Evolutionary conservation across 805 yeast species (phyloP).

Genomic region (Pichia insulana): DNA sequence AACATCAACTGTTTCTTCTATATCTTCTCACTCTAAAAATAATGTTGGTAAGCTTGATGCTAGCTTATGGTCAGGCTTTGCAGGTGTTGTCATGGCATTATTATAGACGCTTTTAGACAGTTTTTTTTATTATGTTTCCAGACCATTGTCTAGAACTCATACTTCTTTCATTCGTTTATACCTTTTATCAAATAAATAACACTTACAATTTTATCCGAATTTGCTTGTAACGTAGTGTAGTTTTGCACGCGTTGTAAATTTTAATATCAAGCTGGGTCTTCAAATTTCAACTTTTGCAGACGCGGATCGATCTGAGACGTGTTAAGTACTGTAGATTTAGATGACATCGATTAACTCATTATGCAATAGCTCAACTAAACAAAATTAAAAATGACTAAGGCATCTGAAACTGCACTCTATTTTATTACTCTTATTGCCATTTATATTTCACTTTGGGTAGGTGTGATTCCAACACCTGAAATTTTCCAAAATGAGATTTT

Average conservation of each 20-base stretch:
- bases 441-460: conserved; percentile 43
- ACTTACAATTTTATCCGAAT: too few species aligned
- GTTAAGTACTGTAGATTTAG: too few species aligned
- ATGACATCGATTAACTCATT: too few species aligned
- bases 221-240: too few species aligned
- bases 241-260: too few species aligned
- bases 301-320: background rate
- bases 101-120: conserved; percentile 21
- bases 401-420: conserved; percentile 48
- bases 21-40: conserved; percentile 17
- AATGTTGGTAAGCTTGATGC: conserved; percentile 19
- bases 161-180: too few species aligned
- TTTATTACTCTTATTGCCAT: conserved; percentile 39
- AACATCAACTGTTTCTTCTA: conserved; percentile 15
- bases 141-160: too few species aligned
- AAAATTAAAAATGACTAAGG: conserved; percentile 48
- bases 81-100: conserved; percentile 32
- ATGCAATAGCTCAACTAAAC: too few species aligned
- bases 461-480: conserved; percentile 47
- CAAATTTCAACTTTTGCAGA: background rate
- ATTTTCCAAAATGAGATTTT: conserved; percentile 42
- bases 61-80: conserved; percentile 21
- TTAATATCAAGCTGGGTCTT: too few species aligned
- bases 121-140: too few species aligned
- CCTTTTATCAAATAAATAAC: too few species aligned